Conservation (phyloP, 176 grass and related monocot genomes). For the Neostapfia colusana region DNA sequence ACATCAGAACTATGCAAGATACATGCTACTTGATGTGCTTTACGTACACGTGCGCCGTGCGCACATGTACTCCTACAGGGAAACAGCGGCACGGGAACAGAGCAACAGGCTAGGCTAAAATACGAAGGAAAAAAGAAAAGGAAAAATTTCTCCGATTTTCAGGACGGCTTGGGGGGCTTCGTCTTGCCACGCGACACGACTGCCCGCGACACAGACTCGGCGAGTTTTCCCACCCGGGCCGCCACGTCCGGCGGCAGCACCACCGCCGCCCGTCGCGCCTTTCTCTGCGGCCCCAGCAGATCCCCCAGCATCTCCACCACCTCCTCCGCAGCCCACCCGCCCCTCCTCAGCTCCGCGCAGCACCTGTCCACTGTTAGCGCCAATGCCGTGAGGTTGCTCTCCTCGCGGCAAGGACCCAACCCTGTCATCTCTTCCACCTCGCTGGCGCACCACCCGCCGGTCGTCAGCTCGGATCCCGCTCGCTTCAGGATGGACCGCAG, state of each 20-base stretch:
- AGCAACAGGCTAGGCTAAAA: no score
- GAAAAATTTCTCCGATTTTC: not conserved
- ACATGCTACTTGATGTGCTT: no score
- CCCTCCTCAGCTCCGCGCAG: constrained; percentile 51
- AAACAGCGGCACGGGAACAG: no score
- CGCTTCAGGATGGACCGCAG: constrained; percentile 45
- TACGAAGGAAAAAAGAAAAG: not conserved
- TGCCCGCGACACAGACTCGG: constrained; percentile 54
- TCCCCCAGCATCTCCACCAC: constrained; percentile 60
- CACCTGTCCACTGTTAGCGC: constrained; percentile 53
- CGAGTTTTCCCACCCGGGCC: constrained; percentile 49
- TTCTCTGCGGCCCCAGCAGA: constrained; percentile 27
- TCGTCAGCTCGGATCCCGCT: constrained; percentile 42
- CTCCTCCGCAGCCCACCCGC: constrained; percentile 71
- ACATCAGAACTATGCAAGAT: no score
- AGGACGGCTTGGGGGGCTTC: constrained; percentile 33
- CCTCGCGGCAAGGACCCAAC: not conserved
- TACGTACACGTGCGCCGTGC: no score
- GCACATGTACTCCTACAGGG: no score
- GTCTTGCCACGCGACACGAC: constrained; percentile 31
- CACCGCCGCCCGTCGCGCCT: constrained; percentile 38
- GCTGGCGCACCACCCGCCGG: constrained; percentile 54
- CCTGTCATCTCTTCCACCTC: constrained; percentile 70
- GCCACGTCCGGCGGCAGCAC: constrained; percentile 68
- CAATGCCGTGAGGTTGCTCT: constrained; percentile 17